Evolutionary conservation across 495 filamentous ascomycete species (phyloP).

Genomic region (Lasiosphaeris hirsuta): DNA sequence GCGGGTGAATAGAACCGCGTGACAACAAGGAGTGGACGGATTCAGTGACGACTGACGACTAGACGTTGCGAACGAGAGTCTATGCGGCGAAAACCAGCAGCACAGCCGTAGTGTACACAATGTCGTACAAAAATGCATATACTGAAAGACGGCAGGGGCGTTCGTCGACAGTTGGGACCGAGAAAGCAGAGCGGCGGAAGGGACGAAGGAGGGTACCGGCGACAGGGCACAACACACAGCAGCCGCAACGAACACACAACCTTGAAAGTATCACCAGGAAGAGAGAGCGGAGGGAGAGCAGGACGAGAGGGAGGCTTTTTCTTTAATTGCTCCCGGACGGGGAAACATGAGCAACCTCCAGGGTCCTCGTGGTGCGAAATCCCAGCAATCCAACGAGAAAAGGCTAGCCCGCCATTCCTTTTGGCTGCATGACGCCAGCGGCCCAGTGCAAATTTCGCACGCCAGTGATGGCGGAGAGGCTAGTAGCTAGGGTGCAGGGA

Average conservation of each 20-base stretch:
- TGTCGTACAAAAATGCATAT: slow-evolving; percentile 1
- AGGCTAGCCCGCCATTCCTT: slow-evolving; percentile 14
- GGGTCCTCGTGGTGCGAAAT: background rate
- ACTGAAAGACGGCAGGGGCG: background rate
- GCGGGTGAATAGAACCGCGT: slow-evolving; percentile 19
- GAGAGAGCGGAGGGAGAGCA: background rate
- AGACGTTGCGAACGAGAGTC: slow-evolving; percentile 6
- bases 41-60: slow-evolving; percentile 6
- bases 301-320: slow-evolving; percentile 7
- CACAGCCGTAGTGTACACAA: background rate
- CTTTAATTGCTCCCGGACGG: background rate
- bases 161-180: background rate
- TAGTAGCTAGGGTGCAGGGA: slow-evolving; percentile 1
- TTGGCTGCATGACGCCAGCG: slow-evolving; percentile 29
- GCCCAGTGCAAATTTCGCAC: slow-evolving; percentile 15
- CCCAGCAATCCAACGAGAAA: background rate
- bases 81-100: background rate
- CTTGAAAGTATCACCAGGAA: background rate
- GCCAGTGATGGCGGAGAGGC: slow-evolving; percentile 2
- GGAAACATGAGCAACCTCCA: background rate
- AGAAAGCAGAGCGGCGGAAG: background rate
- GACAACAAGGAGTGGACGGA: slow-evolving; percentile 8
- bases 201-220: slow-evolving; percentile 4
- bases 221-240: too few relatives aligned
- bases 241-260: too few relatives aligned